Base-by-base conservation (phyloP, 768 basidiomycete species). In the Hebeloma cylindrosporum region DNA sequence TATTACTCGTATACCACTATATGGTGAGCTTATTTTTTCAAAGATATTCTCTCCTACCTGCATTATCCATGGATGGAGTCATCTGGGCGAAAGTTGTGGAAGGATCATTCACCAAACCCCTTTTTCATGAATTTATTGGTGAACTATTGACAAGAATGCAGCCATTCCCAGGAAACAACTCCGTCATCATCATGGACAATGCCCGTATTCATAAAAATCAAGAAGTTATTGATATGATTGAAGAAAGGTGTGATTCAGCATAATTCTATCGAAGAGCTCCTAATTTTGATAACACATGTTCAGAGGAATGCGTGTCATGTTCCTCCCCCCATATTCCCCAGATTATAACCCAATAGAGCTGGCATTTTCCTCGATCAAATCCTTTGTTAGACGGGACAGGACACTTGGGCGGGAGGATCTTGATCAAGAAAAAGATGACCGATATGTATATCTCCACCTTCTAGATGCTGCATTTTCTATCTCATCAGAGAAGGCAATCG, bases 311-410 rank as follows among this genome's bases (percentile, higher is more conserved):
- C 29, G 29, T 3, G 38, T 53, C 9, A 23, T 54, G 13, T 72
- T 57, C 41, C 54, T 71, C 0, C 67, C 66, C 10, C 63, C 67
- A 7, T 70, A 71, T 36, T 71, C 63, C 1, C 69, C 66, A 0
- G 65, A 71, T 45, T 62, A 57, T 37, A 70, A 71, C 45, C 69
- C 68, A 0, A 70, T 71, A 33, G 66, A 70, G 27, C 46, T 46
- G 35, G 48, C 48, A 2, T 50, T 68, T 55, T 58, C 54, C 11
- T 26, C 41, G 7, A 55, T 55, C 41, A 51, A 51, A 29, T 6
- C 6, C 22, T 32, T 14, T 44, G 35, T 31, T 39, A 10, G 28
- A 17, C 17, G 28, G n/a, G 17, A 30, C 5, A 20, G 40, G 8
- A 20, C 16, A 5, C 28, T 42, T 42, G 27, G 40, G 14, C 25